Base-by-base conservation (phyloP, 768 basidiomycete species). In the Psilocybe sp. region DNA sequence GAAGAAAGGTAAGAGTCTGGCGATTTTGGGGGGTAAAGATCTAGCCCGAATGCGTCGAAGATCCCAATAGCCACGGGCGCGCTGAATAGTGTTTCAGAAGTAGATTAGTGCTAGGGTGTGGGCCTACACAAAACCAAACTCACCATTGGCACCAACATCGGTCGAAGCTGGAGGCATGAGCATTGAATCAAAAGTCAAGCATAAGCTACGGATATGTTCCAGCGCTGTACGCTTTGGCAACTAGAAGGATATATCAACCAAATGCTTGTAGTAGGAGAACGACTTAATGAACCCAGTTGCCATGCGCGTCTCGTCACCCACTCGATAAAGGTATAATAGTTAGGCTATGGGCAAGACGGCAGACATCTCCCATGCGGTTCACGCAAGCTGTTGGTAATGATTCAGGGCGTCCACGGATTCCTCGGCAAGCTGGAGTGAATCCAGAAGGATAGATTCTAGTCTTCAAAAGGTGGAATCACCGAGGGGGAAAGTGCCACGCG, bases 391-490 rank as follows among this genome's bases (percentile, higher is more conserved):
- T 13, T 28, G 18, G 15, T 19, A 28, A 18, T 16, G 32, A 15
- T 32, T 18, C 31, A 16, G 20, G 41, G 14, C 39, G 36, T 48
- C 58, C 60, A 64, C 50, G 58, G 61, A 62, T 42, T 46, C 61
- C 61, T 65, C 60, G 62, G 63, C 49, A 47, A 37, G 47, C 45
- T 45, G 40, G 41, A 47, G 18, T 16, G 20, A 13, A 31, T 49
- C 23, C 19, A 38, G 44, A 46, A 57, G 40, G 37, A 42, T 43
- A 51, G 33, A 7, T 28, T 43, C 51, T 49, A 44, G 47, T 47
- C 46, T 40, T 47, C 53, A 58, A 58, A 36, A 41, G 35, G 50
- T 42, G 53, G 35, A 46, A 57, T 50, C 38, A 44, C 58, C 58
- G 58, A 60, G 60, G 57, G 23, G 38, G 49, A 46, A 53, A 51